Base-by-base conservation (phyloP, 371 early-diverging fungal species). In the Rhizopus arrhizus region DNA sequence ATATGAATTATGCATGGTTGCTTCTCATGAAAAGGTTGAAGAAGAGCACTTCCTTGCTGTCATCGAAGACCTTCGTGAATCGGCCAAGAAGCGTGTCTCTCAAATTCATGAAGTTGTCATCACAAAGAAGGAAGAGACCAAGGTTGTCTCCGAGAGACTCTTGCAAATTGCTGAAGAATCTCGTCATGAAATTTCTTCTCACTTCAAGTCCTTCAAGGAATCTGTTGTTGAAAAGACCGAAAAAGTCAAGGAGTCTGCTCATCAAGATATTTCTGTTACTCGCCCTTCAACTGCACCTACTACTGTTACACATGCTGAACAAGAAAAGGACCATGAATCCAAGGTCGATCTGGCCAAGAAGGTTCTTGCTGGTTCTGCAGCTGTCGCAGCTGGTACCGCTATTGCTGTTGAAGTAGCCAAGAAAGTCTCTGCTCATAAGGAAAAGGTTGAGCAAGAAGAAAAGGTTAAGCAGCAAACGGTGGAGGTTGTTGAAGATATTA, bases 331-430 rank as follows among this genome's bases (percentile, higher is more conserved):
- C 2, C 61, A 68, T 16, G 42, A 61, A 5, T 51, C 56, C 8
- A 56, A 60, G 34, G n/a, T 54, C 32, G 66, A 69, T 12, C 45
- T 69, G 22, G 70, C 63, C 31, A 65, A 74, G 54, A 68, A 68
- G 53, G 61, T 63, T 15, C 54, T 71, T 13, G 35, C 43, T 48
- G 68, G 69, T 15, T 57, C 61, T 50, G 66, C 69, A 36, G 59
- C 69, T 22, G 66, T 66, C n/a, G 68, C 67, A 13, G 65, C 65
- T 16, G 68, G 66, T 45, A 61, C 69, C 36, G 59, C 64, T 4
- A 53, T 66, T 40, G 73, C 69, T 34, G 64, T 64, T 28, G 59
- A 66, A 9, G 53, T 62, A 5, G 58, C 63, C 43, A 71, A 71
- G 68, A 68, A 64, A 35, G 43, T 68, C 16, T 58, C 53, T 38